Base-by-base conservation (phyloP, 169 alveolate genomes). In the Theileria annulata region DNA sequence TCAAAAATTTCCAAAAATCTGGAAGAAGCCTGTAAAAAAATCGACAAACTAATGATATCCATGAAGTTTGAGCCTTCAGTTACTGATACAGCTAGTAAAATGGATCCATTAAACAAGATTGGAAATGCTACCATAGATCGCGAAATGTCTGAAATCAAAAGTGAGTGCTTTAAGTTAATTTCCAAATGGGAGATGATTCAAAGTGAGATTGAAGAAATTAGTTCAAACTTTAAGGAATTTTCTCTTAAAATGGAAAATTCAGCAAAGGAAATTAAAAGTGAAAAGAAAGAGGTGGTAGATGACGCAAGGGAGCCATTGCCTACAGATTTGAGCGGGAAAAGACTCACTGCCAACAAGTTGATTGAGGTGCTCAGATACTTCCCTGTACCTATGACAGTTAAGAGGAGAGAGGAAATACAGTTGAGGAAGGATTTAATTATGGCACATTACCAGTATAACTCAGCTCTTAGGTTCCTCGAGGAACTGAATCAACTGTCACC, bases 401-500 rank as follows among this genome's bases (percentile, higher is more conserved):
- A 35, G 30, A 12, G 42, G n/a, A 37, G 9, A n/a, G 37, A 58
- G 58, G 89, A 75, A 42, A 21, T 12, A 1, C 23, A 25, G n/a
- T 60, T 84, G 28, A 62, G 86, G 5, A 70, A 33, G 64, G 77
- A 27, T 28, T n/a, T 79, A 33, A 70, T 54, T 23, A 48, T 64
- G 17, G 68, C 90, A 8, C 87, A 84, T 64, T 77, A 19, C 23
- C 87, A 84, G 58, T 60, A 68, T 23, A 21, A 47, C n/a, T 71
- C 62, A n/a, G 82, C 90, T 56, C 42, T 28, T 19, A 28, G n/a
- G 27, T 68, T 72, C 58, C 58, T 56, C 67, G 31, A 35, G 58
- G 71, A 81, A 42, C 49, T 81, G 42, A 54, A 23, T 1, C 64
- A 66, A 8, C 47, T 58, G 49, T 5, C 72, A 42, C 17, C 59